These are phyloP conservation scores for Trypanosoma avium DNA, from an alignment of 208 protist genomes.

Conservation along the genomic window DNA sequence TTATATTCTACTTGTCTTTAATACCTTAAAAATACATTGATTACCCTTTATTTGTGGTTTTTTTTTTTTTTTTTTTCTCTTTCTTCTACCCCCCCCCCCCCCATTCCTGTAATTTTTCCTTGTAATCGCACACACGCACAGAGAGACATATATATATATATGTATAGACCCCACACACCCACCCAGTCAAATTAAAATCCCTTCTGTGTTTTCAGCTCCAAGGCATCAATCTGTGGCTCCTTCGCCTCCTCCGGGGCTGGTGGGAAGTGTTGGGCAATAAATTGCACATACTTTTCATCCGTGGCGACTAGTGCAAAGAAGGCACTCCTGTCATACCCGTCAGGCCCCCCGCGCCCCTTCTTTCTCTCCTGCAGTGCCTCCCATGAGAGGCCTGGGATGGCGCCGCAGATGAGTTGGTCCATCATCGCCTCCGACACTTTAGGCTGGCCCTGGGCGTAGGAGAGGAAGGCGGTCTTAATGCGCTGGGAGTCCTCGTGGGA, in stretches of 20 bases:
- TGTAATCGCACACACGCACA: neutral
- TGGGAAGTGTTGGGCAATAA: constrained; percentile 79
- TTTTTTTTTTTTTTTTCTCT: too few species aligned
- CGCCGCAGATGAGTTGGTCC: constrained; percentile 88
- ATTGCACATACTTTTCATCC: constrained; percentile 69
- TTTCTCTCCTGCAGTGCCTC: constrained; percentile 84
- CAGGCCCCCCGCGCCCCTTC: constrained; percentile 45
- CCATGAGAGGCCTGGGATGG: constrained; percentile 77
- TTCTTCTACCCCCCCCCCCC: too few species aligned
- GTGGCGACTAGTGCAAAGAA: constrained; percentile 83
- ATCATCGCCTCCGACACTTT: constrained; percentile 85
- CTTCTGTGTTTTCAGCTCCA: constrained; percentile 80
- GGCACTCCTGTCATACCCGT: constrained; percentile 70
- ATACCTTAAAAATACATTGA: too few species aligned
- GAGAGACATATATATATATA: neutral
- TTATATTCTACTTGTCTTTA: too few species aligned
- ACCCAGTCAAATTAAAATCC: constrained; percentile 48
- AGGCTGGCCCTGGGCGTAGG: constrained; percentile 78
- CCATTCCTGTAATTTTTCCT: too few species aligned
- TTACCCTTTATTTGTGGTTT: too few species aligned
- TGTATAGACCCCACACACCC: neutral
- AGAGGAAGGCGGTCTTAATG: constrained; percentile 87
- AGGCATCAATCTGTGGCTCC: constrained; percentile 68
- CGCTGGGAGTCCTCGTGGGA: constrained; percentile 77
- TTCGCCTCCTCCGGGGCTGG: constrained; percentile 65